Conservation (phyloP, 1,284 basidiomycete species). For the Apiotrichum akiyoshidainum region DNA sequence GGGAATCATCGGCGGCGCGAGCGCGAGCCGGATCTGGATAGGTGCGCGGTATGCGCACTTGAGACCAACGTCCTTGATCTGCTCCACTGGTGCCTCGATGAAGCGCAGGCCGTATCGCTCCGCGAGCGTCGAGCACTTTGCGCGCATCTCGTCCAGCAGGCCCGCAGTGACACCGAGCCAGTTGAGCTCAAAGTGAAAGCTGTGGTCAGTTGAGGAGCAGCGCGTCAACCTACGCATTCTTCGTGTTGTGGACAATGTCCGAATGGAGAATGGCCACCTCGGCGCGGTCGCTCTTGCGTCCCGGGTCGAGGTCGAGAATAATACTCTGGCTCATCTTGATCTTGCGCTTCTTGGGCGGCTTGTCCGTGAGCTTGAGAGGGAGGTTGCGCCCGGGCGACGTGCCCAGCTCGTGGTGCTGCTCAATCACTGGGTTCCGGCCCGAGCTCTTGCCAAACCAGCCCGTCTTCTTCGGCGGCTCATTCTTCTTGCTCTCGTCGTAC, state of each 20-base stretch:
- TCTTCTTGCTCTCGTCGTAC: conserved; percentile 48
- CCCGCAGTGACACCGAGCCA: conserved; percentile 96
- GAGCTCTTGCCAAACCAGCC: conserved; percentile 36
- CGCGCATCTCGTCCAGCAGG: conserved; percentile 86
- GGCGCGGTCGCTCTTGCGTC: conserved; percentile 76
- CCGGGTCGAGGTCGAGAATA: conserved; percentile 79
- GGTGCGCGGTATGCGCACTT: conserved; percentile 86
- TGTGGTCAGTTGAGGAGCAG: conserved; percentile 21
- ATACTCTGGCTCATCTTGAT: conserved; percentile 76
- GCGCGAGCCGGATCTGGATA: conserved; percentile 69
- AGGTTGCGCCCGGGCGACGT: conserved; percentile 6
- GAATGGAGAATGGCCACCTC: conserved; percentile 83
- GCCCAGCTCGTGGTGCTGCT: conserved; percentile 17
- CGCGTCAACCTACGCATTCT: conserved; percentile 64
- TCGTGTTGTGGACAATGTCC: conserved; percentile 87
- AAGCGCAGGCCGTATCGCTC: conserved; percentile 88
- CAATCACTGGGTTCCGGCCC: conserved; percentile 24
- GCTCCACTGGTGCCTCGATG: conserved; percentile 85
- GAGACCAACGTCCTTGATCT: conserved; percentile 72
- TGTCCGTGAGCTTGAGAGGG: conserved; percentile 15
- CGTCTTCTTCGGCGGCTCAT: conserved; percentile 22
- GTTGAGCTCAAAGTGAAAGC: conserved; percentile 90
- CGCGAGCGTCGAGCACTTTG: conserved; percentile 77
- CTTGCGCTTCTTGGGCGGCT: conserved; percentile 59
- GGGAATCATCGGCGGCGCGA: conserved; percentile 67